A percentile compares a stretch with the other conserved stretches of the same genome.
These are phyloP conservation scores for Corylus americana DNA, from an alignment of 306 rosid species.

Conservation along the genomic window DNA sequence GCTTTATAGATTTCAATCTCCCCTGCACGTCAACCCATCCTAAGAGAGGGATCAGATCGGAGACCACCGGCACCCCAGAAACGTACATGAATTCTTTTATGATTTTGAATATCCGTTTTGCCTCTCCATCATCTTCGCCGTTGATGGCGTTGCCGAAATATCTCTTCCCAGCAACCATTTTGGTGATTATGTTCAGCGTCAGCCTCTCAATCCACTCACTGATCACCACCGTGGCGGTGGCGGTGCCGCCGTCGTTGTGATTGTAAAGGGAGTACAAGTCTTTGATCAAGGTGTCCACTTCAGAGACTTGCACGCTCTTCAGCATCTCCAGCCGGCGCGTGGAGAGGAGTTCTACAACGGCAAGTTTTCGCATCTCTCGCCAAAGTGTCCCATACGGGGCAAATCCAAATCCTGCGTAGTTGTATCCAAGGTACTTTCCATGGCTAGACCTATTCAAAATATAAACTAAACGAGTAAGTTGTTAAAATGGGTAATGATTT, in stretches of 20 bases:
- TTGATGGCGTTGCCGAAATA: background rate
- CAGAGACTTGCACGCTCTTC: slow-evolving; percentile 7
- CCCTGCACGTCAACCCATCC: slow-evolving; percentile 30
- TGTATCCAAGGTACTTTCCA: slow-evolving; percentile 28
- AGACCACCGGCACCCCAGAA: slow-evolving; percentile 4
- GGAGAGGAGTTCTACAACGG: slow-evolving; percentile 23
- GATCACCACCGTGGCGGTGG: slow-evolving; percentile 21
- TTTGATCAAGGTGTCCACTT: slow-evolving; percentile 12
- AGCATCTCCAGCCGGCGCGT: slow-evolving; percentile 10
- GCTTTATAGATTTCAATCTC: slow-evolving; percentile 23
- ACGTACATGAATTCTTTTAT: slow-evolving; percentile 22
- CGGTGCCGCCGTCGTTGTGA: background rate
- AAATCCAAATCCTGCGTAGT: slow-evolving; percentile 27
- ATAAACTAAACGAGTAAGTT: too few relatives aligned
- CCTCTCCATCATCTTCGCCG: slow-evolving; percentile 13
- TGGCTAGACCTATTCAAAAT: background rate
- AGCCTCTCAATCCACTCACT: slow-evolving; percentile 22
- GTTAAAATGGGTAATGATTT: too few relatives aligned
- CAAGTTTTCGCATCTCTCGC: slow-evolving; percentile 26
- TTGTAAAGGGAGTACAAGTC: slow-evolving; percentile 8
- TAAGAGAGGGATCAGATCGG: slow-evolving; percentile 21
- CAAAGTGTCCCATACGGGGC: slow-evolving; percentile 17
- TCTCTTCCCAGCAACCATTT: slow-evolving; percentile 26
- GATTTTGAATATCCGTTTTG: slow-evolving; percentile 11
- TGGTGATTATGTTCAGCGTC: slow-evolving; percentile 15